Evolutionary conservation across 2,329 filamentous ascomycete genomes (phyloP).

Genomic region (Tetracladium maxilliforme): DNA sequence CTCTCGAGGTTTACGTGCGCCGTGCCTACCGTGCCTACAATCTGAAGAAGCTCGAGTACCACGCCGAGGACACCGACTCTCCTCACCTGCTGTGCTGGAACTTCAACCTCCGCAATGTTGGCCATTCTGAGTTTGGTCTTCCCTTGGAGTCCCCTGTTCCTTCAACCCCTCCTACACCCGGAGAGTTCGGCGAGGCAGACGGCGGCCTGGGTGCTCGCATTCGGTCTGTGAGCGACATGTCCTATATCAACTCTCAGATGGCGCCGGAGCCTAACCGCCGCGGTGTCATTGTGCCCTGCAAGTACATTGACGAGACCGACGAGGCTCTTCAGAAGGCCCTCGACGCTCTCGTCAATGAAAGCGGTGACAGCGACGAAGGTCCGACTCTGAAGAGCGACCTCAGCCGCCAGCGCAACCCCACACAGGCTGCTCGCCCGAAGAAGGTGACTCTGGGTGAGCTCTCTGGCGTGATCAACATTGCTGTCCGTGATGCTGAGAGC

Average conservation of each 20-base stretch:
- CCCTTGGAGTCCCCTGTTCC: constrained; percentile 67
- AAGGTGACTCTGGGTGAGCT: constrained; percentile 59
- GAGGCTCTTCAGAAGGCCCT: constrained; percentile 74
- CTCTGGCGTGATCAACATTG: constrained; percentile 84
- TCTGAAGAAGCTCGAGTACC: constrained; percentile 78
- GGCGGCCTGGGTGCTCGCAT: constrained; percentile 62
- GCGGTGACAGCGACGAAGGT: constrained; percentile 39
- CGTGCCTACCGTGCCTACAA: constrained; percentile 94
- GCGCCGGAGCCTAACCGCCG: constrained; percentile 70
- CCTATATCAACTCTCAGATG: constrained; percentile 62
- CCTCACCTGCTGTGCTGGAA: constrained; percentile 85
- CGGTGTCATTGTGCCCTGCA: constrained; percentile 87
- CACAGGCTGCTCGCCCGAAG: constrained; percentile 27
- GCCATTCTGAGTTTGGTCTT: constrained; percentile 78
- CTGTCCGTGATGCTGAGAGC: constrained; percentile 76
- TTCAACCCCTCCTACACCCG: constrained; percentile 70
- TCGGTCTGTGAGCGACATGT: constrained; percentile 93
- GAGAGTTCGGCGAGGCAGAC: constrained; percentile 38
- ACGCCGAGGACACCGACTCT: constrained; percentile 54
- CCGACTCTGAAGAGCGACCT: constrained; percentile 53
- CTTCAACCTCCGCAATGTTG: constrained; percentile 86
- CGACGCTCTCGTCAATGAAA: constrained; percentile 57
- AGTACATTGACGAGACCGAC: constrained; percentile 87
- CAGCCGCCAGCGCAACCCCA: constrained; percentile 54
- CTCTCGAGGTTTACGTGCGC: constrained; percentile 90